phyloP scores from a whole-genome alignment of 1,139 yeast genomes.

The Blastobotrys arbuscula region DNA sequence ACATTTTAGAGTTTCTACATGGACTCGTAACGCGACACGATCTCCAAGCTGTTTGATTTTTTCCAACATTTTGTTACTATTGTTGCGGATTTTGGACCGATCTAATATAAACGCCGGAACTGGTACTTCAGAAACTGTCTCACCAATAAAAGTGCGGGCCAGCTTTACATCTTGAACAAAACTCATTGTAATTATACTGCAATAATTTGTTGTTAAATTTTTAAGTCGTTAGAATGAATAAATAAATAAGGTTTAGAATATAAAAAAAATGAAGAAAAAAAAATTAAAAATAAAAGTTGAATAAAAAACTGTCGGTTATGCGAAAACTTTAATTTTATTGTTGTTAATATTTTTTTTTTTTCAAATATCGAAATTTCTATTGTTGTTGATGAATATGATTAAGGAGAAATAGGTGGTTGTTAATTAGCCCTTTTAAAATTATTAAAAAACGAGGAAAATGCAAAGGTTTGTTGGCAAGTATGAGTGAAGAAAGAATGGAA shows the following conservation, averaged over 20 bases:
- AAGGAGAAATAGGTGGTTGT: not conserved
- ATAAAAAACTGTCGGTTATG: no score
- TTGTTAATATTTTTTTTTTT: no score
- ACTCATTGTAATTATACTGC: no score
- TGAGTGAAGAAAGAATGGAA: not conserved
- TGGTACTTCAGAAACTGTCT: constrained; percentile 38
- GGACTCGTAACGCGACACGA: constrained; percentile 48
- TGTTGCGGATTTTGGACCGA: constrained; percentile 33
- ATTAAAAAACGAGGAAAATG: not conserved
- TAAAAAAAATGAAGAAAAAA: no score
- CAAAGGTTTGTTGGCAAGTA: not conserved
- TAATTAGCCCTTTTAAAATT: not conserved
- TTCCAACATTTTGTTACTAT: constrained; percentile 40
- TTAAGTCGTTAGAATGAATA: no score
- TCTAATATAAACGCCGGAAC: constrained; percentile 52
- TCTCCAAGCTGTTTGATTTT: constrained; percentile 26
- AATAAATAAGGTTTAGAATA: no score
- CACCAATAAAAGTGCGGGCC: constrained; percentile 27
- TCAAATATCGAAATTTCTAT: not conserved
- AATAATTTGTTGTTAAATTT: no score
- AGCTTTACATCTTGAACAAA: constrained; percentile 19
- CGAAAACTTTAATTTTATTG: not conserved
- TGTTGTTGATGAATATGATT: no score
- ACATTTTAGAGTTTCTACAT: constrained; percentile 67
- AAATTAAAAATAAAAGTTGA: no score